A percentile compares a stretch with the other conserved stretches of the same genome.
These are phyloP conservation scores for Gyrodon lividus DNA, from an alignment of 768 basidiomycete genomes.

Conservation along the genomic window DNA sequence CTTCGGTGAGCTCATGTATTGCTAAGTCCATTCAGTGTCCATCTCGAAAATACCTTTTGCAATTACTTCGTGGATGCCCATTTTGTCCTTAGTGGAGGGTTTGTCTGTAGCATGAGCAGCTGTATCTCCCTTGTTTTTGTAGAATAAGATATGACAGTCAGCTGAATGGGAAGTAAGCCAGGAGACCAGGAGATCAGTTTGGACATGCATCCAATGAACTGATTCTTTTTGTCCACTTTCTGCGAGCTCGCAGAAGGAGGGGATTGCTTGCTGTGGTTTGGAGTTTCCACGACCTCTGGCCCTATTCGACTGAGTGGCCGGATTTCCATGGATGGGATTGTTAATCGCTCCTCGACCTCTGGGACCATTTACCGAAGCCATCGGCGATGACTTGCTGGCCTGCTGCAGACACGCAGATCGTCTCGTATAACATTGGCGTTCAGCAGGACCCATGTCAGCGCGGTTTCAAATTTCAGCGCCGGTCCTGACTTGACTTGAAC, in stretches of 20 bases:
- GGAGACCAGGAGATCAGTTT: not conserved
- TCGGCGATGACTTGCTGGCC: not conserved
- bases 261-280: not conserved
- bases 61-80: not conserved
- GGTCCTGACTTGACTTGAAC: not conserved
- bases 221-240: not conserved
- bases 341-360: not conserved
- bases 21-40: not conserved
- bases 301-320: not conserved
- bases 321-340: not conserved
- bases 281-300: not conserved
- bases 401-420: not conserved
- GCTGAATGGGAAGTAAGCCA: not conserved
- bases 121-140: not conserved
- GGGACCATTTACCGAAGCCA: not conserved
- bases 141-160: not conserved
- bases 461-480: not conserved
- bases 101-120: not conserved
- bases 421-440: not conserved
- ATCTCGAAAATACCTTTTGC: not conserved
- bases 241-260: not conserved
- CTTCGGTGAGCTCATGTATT: not conserved
- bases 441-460: not conserved
- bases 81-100: not conserved
- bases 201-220: not conserved